A percentile compares a stretch with the other conserved stretches of the same genome.
These are phyloP conservation scores for Lophiotrema nucula DNA, from an alignment of 495 filamentous ascomycete species.

Conservation along the genomic window DNA sequence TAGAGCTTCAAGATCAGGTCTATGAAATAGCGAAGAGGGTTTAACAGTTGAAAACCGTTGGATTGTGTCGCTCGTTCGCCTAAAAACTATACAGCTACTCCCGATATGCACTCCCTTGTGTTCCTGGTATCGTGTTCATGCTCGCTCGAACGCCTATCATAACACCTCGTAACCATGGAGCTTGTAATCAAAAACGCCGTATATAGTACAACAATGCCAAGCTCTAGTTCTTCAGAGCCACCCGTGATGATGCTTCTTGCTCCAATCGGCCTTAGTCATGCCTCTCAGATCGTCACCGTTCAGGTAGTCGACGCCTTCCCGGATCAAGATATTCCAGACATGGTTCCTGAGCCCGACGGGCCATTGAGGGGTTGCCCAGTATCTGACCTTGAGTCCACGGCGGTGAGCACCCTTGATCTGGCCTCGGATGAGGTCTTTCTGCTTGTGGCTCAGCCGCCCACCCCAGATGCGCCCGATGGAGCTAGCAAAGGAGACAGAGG, in stretches of 20 bases:
- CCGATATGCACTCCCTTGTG: too few relatives aligned
- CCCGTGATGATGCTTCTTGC: slow-evolving; percentile 19
- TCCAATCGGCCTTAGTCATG: slow-evolving; percentile 31
- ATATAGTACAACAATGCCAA: too few relatives aligned
- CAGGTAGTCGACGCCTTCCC: slow-evolving; percentile 30
- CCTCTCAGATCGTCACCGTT: slow-evolving; percentile 37
- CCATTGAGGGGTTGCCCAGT: slow-evolving; percentile 36
- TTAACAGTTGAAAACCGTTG: too few relatives aligned
- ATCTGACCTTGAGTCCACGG: slow-evolving; percentile 29
- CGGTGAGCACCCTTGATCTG: slow-evolving; percentile 26
- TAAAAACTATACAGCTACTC: too few relatives aligned
- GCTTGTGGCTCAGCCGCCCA: slow-evolving; percentile 31
- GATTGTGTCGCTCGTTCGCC: too few relatives aligned
- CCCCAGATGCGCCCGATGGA: slow-evolving; percentile 41
- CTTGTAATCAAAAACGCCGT: too few relatives aligned
- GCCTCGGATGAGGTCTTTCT: slow-evolving; percentile 25
- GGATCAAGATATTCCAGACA: slow-evolving; percentile 30
- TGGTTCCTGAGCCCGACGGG: slow-evolving; percentile 36
- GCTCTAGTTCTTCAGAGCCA: too few relatives aligned
- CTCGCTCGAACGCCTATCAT: too few relatives aligned
- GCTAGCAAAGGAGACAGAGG: slow-evolving; percentile 38
- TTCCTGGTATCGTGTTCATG: too few relatives aligned
- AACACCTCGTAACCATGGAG: too few relatives aligned
- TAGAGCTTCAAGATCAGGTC: too few relatives aligned
- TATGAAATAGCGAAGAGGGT: too few relatives aligned